These are phyloP conservation scores for Melanogaster broomeanus DNA, from an alignment of 768 basidiomycete species.

Conservation along the genomic window DNA sequence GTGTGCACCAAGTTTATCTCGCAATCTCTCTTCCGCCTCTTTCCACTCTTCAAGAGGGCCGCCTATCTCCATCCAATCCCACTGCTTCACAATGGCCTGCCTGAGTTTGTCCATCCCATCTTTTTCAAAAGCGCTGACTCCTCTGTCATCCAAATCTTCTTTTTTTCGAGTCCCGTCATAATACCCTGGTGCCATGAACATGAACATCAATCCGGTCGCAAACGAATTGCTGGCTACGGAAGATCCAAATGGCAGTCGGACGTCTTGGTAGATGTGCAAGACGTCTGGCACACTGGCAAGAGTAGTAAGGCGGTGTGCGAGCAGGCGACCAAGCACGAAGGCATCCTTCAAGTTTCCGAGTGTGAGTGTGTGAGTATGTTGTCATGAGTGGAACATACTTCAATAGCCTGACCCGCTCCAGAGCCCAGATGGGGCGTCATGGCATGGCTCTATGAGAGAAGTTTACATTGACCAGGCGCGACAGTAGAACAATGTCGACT, in stretches of 20 bases:
- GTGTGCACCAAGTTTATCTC: not conserved
- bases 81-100: conserved; percentile 12
- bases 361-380: not conserved
- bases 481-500: not conserved
- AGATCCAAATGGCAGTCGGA: conserved; percentile 17
- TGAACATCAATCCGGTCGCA: conserved; percentile 16
- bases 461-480: not conserved
- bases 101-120: conserved; percentile 17
- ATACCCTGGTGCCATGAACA: conserved; percentile 17
- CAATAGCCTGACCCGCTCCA: conserved; percentile 30
- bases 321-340: conserved; percentile 23
- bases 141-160: conserved; percentile 8
- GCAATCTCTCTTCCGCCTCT: conserved; percentile 14
- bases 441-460: conserved; percentile 19
- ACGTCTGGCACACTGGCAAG: conserved; percentile 7
- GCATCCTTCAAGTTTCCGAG: conserved; percentile 17
- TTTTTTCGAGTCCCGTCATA: conserved; percentile 21
- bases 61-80: conserved; percentile 14
- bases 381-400: conserved; percentile 5
- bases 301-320: conserved; percentile 11
- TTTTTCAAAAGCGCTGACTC: conserved; percentile 9
- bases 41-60: conserved; percentile 15
- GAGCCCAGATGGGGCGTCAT: conserved; percentile 26
- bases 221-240: conserved; percentile 16
- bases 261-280: conserved; percentile 18